Percentiles rank a stretch among this genome's conserved stretches.
Conservation (phyloP, 75 land plant species). For the Ceratopteris richardii region DNA sequence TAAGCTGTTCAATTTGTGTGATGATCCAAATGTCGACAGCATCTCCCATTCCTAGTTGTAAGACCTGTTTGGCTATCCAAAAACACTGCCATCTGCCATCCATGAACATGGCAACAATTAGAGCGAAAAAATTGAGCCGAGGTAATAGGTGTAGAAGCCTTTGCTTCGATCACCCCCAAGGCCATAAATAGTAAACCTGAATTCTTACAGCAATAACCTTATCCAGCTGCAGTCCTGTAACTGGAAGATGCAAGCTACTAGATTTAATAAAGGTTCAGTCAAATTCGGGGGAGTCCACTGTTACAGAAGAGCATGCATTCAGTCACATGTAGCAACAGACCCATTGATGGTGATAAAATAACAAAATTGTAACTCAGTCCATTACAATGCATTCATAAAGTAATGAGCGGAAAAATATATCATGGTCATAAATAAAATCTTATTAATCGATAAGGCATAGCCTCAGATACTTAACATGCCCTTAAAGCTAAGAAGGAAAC, state of each 20-base stretch:
- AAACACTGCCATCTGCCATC: conserved; percentile 74
- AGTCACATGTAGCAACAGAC: no score
- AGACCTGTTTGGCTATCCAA: conserved; percentile 96
- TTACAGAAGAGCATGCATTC: conserved; percentile 5
- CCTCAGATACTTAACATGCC: no score
- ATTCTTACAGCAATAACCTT: no score
- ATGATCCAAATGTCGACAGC: conserved; percentile 95
- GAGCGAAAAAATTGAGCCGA: no score
- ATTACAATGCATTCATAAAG: no score
- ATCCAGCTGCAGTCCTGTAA: conserved; percentile 92
- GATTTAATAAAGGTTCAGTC: conserved; percentile 73
- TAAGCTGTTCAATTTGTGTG: conserved; percentile 69
- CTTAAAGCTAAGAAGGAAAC: no score
- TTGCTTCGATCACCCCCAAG: not conserved
- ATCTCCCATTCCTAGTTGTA: conserved; percentile 95
- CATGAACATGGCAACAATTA: no score
- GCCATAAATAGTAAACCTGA: not conserved
- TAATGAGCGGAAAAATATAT: no score
- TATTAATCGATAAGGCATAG: no score
- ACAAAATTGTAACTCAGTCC: no score
- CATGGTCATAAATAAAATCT: no score
- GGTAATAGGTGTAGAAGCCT: not conserved
- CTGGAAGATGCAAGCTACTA: conserved; percentile 84
- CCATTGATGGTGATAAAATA: no score
- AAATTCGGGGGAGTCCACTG: conserved; percentile 98